phyloP scores from a whole-genome alignment of 306 rosid genomes.

The Dryas octopetala region DNA sequence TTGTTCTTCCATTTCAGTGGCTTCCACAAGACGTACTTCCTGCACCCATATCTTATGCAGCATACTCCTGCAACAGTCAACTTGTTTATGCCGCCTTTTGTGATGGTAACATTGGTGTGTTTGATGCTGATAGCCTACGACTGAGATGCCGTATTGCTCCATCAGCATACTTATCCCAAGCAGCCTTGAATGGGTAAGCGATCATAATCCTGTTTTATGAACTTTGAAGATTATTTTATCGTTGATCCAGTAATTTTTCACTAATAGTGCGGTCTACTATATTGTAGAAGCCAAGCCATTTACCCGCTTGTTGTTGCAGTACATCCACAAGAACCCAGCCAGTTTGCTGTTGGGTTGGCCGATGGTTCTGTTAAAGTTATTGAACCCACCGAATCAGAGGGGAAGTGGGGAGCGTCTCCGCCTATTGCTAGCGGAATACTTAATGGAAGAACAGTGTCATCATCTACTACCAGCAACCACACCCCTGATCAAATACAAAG shows the following conservation, averaged over 20 bases:
- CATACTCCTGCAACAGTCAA: conserved; percentile 76
- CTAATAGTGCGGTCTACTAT: conserved; percentile 1
- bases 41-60: conserved; percentile 68
- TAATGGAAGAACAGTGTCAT: conserved; percentile 57
- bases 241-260: not conserved
- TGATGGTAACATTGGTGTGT: conserved; percentile 80
- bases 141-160: conserved; percentile 83
- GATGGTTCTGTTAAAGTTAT: conserved; percentile 84
- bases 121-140: conserved; percentile 73
- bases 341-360: conserved; percentile 69
- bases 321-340: conserved; percentile 73
- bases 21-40: conserved; percentile 74
- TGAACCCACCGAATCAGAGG: conserved; percentile 70
- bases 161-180: conserved; percentile 53
- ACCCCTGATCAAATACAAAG: conserved; percentile 62
- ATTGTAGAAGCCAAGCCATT: conserved; percentile 59
- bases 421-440: conserved; percentile 60
- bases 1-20: conserved; percentile 61
- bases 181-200: conserved; percentile 61
- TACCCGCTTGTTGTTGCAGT: conserved; percentile 71
- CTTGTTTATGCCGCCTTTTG: conserved; percentile 61
- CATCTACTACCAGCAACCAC: conserved; percentile 69
- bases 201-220: not conserved
- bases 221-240: not conserved
- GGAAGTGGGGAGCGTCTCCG: conserved; percentile 68